phyloP scores from a whole-genome alignment of 1,284 basidiomycete genomes.

The Irpex rosettiformis region DNA sequence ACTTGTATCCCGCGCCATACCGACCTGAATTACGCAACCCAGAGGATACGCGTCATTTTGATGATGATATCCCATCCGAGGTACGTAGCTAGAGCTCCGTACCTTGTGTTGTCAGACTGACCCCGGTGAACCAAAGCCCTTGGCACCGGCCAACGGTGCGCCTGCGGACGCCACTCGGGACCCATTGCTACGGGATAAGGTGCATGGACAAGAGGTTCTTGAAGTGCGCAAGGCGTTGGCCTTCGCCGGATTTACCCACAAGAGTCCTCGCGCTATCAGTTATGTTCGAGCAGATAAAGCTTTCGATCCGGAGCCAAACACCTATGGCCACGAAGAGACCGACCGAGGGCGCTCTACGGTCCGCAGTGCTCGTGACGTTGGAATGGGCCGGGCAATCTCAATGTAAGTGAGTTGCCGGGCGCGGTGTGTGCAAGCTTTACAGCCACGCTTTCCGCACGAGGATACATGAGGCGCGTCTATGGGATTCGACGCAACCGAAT shows the following conservation, averaged over 20 bases:
- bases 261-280: conserved; percentile 73
- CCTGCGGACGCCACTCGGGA: conserved; percentile 83
- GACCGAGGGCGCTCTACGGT: conserved; percentile 59
- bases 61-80: conserved; percentile 89
- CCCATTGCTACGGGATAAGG: conserved; percentile 80
- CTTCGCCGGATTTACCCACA: conserved; percentile 88
- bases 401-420: conserved; percentile 44
- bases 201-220: conserved; percentile 83
- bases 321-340: conserved; percentile 42
- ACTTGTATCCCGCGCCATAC: conserved; percentile 81
- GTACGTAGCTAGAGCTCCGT: conserved; percentile 41
- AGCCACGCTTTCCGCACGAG: conserved; percentile 19
- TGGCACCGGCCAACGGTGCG: conserved; percentile 85
- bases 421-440: conserved; percentile 2
- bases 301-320: conserved; percentile 55
- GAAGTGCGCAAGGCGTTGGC: conserved; percentile 89
- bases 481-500: neutral
- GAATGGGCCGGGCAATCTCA: conserved; percentile 73
- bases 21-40: conserved; percentile 75
- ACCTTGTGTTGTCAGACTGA: neutral
- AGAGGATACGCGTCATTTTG: conserved; percentile 88
- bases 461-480: conserved; percentile 2
- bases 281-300: conserved; percentile 72
- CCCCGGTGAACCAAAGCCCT: conserved; percentile 48
- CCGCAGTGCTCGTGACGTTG: conserved; percentile 51